phyloP scores from a whole-genome alignment of 805 yeast genomes.

The Saccharomycopsis oosterbeekiorum region DNA sequence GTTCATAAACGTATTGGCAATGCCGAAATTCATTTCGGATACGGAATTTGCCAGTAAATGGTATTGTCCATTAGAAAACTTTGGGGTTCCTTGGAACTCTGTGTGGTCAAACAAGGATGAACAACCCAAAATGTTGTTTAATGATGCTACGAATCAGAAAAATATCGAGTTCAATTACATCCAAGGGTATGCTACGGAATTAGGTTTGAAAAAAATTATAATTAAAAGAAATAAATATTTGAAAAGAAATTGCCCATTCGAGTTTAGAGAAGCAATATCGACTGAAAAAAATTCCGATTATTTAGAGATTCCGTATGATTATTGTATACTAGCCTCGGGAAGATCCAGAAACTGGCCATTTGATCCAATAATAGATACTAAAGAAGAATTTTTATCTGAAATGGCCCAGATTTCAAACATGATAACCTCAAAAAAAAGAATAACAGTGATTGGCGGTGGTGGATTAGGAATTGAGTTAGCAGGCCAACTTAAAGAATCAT shows the following conservation, averaged over 20 bases:
- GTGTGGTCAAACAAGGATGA: slow-evolving; percentile 12
- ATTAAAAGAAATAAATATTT: slow-evolving; percentile 25
- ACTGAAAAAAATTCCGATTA: neutral
- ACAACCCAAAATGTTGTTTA: slow-evolving; percentile 19
- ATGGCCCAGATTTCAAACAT: slow-evolving; percentile 29
- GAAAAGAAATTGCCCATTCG: slow-evolving; percentile 1
- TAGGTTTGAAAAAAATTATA: slow-evolving; percentile 26
- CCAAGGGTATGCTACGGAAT: slow-evolving; percentile 13
- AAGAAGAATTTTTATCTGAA: slow-evolving; percentile 31
- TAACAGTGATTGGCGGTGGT: slow-evolving; percentile 45
- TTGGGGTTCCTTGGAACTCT: slow-evolving; percentile 22
- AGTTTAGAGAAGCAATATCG: slow-evolving; percentile 8
- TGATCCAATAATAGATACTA: slow-evolving; percentile 36
- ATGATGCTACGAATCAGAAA: slow-evolving; percentile 3
- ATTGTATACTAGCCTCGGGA: slow-evolving; percentile 39
- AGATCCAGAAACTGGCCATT: slow-evolving; percentile 45
- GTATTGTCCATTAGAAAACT: slow-evolving; percentile 25
- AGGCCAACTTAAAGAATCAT: slow-evolving; percentile 34
- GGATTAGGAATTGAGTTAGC: slow-evolving; percentile 44
- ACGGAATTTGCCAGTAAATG: slow-evolving; percentile 28
- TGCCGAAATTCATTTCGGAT: slow-evolving; percentile 31
- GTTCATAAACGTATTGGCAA: slow-evolving; percentile 31
- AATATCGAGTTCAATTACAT: slow-evolving; percentile 13
- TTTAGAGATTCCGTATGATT: slow-evolving; percentile 29
- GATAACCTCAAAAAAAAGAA: slow-evolving; percentile 24